Percentiles rank a stretch among this genome's conserved stretches.
Evolutionary conservation across 2,329 filamentous ascomycete genomes (phyloP).

Genomic region (Beauveria scarabaeidicola): DNA sequence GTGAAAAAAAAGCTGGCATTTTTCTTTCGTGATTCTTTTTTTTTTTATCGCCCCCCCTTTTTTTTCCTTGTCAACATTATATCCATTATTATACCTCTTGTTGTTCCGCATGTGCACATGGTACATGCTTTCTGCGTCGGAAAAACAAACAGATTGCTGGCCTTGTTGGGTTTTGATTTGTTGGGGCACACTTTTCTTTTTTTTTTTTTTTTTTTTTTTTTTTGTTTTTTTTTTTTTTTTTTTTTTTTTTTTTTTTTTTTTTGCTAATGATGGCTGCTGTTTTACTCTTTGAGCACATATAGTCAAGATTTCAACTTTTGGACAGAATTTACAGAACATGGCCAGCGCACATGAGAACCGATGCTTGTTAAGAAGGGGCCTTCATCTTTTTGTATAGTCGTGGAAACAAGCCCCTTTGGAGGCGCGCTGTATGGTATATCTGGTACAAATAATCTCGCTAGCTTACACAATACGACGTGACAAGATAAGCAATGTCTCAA

Average conservation of each 20-base stretch:
- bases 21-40: background rate
- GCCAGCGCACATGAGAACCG: background rate
- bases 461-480: background rate
- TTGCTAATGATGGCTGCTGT: background rate
- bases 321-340: background rate
- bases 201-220: background rate
- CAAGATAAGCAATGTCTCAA: background rate
- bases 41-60: background rate
- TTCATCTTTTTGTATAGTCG: background rate
- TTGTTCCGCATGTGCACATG: background rate
- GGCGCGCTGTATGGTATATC: background rate
- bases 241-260: background rate
- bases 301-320: background rate
- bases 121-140: background rate
- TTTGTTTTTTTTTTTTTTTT: background rate
- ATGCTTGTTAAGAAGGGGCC: background rate
- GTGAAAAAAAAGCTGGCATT: background rate
- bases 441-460: background rate
- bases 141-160: background rate
- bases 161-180: background rate
- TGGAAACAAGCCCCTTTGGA: background rate
- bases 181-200: background rate
- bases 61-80: background rate
- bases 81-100: background rate
- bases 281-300: background rate